Percentiles rank a stretch among this genome's conserved stretches.
phyloP scores from a whole-genome alignment of 1,284 basidiomycete species.

The Cryptococcus sp. region DNA sequence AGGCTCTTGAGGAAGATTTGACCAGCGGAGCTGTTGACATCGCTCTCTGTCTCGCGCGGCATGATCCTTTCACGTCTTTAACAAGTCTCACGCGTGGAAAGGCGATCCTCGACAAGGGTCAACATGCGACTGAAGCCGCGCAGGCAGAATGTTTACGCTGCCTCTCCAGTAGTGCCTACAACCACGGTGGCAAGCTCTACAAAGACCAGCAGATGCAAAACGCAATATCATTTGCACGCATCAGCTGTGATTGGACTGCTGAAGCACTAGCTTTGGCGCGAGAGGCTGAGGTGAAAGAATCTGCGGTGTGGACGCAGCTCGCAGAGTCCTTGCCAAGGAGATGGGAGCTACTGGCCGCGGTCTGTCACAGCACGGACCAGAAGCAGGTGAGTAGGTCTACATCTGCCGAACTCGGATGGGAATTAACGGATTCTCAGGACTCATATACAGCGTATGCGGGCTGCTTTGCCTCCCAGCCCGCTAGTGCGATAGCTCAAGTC shows the following conservation, averaged over 20 bases:
- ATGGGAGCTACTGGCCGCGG: conserved; percentile 76
- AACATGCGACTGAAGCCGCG: too few species aligned
- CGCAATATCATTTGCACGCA: conserved; percentile 33
- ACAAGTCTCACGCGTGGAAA: not conserved
- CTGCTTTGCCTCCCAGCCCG: conserved; percentile 14
- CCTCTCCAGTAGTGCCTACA: conserved; percentile 48
- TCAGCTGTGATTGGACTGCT: conserved; percentile 30
- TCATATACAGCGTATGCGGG: conserved; percentile 24
- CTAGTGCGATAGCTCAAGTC: conserved; percentile 5
- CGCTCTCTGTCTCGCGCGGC: not conserved
- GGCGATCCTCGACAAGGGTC: conserved; percentile 6
- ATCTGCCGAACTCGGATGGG: too few species aligned
- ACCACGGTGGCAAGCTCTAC: conserved; percentile 50
- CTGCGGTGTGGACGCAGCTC: conserved; percentile 4
- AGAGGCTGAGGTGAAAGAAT: not conserved
- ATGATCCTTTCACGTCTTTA: not conserved
- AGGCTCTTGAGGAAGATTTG: not conserved
- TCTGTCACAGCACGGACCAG: conserved; percentile 70
- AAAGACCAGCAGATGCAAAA: conserved; percentile 34
- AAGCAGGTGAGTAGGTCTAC: conserved; percentile 16
- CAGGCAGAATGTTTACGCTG: conserved; percentile 26
- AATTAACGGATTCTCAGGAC: conserved; percentile 6
- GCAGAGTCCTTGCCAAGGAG: conserved; percentile 53
- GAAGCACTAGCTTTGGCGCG: conserved; percentile 11
- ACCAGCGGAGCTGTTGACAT: not conserved